Evolutionary conservation across 2,329 filamentous ascomycete species (phyloP).

Genomic region (Leptographium radiaticola): DNA sequence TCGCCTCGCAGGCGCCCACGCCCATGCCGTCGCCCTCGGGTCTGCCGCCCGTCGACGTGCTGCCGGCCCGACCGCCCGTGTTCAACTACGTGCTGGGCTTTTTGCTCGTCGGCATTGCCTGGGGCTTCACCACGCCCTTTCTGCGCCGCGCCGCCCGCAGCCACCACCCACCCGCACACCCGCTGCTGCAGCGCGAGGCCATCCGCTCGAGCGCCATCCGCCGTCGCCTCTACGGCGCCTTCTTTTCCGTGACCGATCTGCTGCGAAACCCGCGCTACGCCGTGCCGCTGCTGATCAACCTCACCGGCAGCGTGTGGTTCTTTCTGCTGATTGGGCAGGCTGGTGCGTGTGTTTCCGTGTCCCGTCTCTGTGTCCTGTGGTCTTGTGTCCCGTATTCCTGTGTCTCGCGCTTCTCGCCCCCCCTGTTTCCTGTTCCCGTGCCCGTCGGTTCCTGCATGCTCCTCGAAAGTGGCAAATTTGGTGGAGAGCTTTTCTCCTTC

Average conservation of each 20-base stretch:
- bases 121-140: slow-evolving; percentile 87
- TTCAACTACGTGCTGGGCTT: slow-evolving; percentile 84
- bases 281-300: slow-evolving; percentile 69
- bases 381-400: background rate
- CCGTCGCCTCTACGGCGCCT: slow-evolving; percentile 47
- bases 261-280: slow-evolving; percentile 73
- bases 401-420: too few species aligned
- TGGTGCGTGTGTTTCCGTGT: slow-evolving; percentile 40
- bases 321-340: slow-evolving; percentile 87
- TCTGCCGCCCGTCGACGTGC: background rate
- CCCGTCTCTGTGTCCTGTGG: background rate
- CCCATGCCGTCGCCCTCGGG: background rate
- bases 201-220: slow-evolving; percentile 47
- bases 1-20: background rate
- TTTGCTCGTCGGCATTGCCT: slow-evolving; percentile 79
- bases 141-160: slow-evolving; percentile 74
- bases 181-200: slow-evolving; percentile 35
- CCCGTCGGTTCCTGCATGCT: too few species aligned
- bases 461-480: too few species aligned
- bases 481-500: background rate
- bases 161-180: slow-evolving; percentile 52
- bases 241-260: slow-evolving; percentile 67
- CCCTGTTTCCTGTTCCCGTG: too few species aligned
- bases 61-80: slow-evolving; percentile 17
- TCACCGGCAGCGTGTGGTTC: slow-evolving; percentile 94